Conservation (phyloP, 805 yeast genomes). For the Yueomyces sp. region DNA sequence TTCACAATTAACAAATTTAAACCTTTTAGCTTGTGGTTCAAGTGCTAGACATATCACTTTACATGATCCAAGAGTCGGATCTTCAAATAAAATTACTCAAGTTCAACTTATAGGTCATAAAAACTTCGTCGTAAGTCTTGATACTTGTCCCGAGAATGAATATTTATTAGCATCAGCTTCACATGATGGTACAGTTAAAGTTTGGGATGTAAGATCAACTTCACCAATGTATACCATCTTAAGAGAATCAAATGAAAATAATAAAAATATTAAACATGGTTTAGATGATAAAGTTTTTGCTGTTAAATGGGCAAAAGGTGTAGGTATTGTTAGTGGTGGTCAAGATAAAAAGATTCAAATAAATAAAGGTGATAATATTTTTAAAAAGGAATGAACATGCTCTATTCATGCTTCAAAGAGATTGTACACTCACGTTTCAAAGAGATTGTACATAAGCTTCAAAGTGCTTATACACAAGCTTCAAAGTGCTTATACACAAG, state of each 20-base stretch:
- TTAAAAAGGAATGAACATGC: slow-evolving; percentile 8
- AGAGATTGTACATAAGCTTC: too few species aligned
- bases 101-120: slow-evolving; percentile 79
- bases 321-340: slow-evolving; percentile 88
- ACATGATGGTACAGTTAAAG: slow-evolving; percentile 91
- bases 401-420: too few species aligned
- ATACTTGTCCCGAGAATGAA: slow-evolving; percentile 62
- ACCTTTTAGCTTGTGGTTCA: slow-evolving; percentile 83
- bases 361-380: slow-evolving; percentile 34
- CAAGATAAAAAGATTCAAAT: slow-evolving; percentile 87
- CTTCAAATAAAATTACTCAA: slow-evolving; percentile 45
- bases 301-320: slow-evolving; percentile 66
- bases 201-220: slow-evolving; percentile 91
- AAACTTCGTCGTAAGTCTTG: slow-evolving; percentile 75
- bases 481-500: too few species aligned
- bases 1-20: slow-evolving; percentile 48
- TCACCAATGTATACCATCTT: slow-evolving; percentile 70
- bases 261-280: slow-evolving; percentile 29
- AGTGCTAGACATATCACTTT: slow-evolving; percentile 93
- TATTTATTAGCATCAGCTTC: slow-evolving; percentile 81
- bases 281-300: slow-evolving; percentile 63
- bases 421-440: too few species aligned
- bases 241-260: slow-evolving; percentile 34
- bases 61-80: slow-evolving; percentile 72
- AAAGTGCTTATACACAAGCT: too few species aligned